These are phyloP conservation scores for Pilasporangium apinafurcum DNA, from an alignment of 352 stramenopile species.

Conservation along the genomic window DNA sequence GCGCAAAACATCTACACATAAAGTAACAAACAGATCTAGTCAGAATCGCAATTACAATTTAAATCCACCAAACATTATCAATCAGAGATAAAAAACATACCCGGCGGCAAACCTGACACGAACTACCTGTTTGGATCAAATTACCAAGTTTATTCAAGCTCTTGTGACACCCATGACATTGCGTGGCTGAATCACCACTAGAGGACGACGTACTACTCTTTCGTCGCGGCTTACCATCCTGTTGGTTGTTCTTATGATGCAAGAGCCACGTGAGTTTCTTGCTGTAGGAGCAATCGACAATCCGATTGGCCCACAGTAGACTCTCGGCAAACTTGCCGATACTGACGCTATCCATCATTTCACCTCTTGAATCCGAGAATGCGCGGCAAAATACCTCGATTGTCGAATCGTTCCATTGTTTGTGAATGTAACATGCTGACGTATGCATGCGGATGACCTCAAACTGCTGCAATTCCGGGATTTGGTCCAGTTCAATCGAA, in stretches of 20 bases:
- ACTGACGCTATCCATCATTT: too few relatives aligned
- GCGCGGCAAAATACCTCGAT: slow-evolving; percentile 31
- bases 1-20: slow-evolving; percentile 25
- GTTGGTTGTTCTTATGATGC: slow-evolving; percentile 3
- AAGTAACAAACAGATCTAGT: too few relatives aligned
- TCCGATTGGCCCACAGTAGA: background rate
- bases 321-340: background rate
- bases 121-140: slow-evolving; percentile 18
- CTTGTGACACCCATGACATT: slow-evolving; percentile 25
- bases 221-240: too few relatives aligned
- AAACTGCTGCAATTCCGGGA: slow-evolving; percentile 32
- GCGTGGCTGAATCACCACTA: too few relatives aligned
- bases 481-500: slow-evolving; percentile 24
- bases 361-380: background rate
- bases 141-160: slow-evolving; percentile 18
- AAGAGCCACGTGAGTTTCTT: slow-evolving; percentile 38
- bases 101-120: slow-evolving; percentile 31
- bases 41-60: too few relatives aligned
- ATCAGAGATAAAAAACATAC: background rate
- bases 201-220: slow-evolving; percentile 23
- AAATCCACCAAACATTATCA: too few relatives aligned
- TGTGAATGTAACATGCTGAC: slow-evolving; percentile 47
- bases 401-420: slow-evolving; percentile 8
- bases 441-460: slow-evolving; percentile 38
- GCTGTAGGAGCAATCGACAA: slow-evolving; percentile 25